A percentile compares a stretch with the other conserved stretches of the same genome.
phyloP scores from a whole-genome alignment of 176 grass and related monocot species.

The Zoysia japonica region DNA sequence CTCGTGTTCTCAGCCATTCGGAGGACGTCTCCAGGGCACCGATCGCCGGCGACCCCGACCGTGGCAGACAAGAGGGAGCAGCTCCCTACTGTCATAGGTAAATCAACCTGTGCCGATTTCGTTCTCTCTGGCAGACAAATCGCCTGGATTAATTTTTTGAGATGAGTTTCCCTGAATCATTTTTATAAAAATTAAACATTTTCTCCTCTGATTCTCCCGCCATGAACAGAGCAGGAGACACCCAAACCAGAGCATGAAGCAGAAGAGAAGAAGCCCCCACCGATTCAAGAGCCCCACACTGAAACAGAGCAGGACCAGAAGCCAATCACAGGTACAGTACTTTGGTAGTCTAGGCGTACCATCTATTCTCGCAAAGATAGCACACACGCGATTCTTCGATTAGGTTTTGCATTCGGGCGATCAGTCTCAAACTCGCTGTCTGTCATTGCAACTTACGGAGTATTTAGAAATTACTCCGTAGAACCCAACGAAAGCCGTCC shows the following conservation, averaged over 20 bases:
- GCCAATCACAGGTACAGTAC: constrained; percentile 22
- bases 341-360: not conserved
- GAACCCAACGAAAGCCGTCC: not conserved
- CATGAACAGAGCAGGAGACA: constrained; percentile 41
- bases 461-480: not conserved
- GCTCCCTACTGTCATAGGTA: constrained; percentile 50
- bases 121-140: not conserved
- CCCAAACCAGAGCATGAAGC: constrained; percentile 21
- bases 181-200: not conserved
- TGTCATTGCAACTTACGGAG: not conserved
- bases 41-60: constrained; percentile 8
- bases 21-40: constrained; percentile 37
- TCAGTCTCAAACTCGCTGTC: not conserved
- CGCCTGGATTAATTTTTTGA: not conserved
- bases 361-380: not conserved
- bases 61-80: constrained; percentile 37
- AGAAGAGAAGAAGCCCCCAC: constrained; percentile 30
- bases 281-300: not conserved
- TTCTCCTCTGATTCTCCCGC: not conserved
- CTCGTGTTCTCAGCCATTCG: constrained; percentile 45
- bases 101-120: not conserved
- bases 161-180: too few species aligned
- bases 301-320: constrained; percentile 4
- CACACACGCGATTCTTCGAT: not conserved
- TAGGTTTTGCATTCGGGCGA: not conserved